Conservation (phyloP, 805 yeast species). For the Saturnispora dispora region DNA sequence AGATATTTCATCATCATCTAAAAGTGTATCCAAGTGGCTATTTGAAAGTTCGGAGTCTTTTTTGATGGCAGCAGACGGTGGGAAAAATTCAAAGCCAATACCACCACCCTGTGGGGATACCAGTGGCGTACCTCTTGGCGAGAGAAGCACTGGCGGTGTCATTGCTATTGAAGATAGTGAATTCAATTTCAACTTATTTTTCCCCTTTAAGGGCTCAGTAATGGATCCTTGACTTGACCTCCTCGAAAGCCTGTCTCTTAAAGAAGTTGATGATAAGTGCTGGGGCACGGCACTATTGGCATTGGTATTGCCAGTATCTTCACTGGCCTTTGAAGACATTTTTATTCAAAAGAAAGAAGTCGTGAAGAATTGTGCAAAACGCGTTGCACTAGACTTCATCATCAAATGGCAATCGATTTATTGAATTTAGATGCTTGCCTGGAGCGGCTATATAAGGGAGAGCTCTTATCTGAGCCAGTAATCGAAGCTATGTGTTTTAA, state of each 20-base stretch:
- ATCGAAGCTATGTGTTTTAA: constrained; percentile 68
- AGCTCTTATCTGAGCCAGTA: constrained; percentile 61
- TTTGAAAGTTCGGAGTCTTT: neutral
- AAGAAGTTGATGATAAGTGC: neutral
- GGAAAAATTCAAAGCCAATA: constrained; percentile 6
- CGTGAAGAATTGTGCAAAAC: neutral
- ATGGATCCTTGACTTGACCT: constrained; percentile 4
- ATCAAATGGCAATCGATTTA: constrained; percentile 14
- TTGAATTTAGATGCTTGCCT: constrained; percentile 63
- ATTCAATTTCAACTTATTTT: constrained; percentile 18
- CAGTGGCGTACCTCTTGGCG: constrained; percentile 26
- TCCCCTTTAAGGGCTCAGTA: neutral
- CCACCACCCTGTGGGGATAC: constrained; percentile 18
- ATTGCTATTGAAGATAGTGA: constrained; percentile 12
- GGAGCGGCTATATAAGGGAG: constrained; percentile 53
- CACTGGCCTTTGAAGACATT: neutral
- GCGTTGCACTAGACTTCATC: neutral
- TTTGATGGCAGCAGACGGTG: neutral
- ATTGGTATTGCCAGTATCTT: neutral
- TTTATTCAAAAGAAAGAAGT: neutral
- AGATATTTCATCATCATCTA: neutral
- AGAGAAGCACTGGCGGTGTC: constrained; percentile 22
- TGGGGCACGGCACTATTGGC: neutral
- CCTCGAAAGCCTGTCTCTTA: constrained; percentile 9
- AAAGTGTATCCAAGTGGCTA: neutral